Conservation (phyloP, 345 rosid genomes). For the Populus davidiana region DNA sequence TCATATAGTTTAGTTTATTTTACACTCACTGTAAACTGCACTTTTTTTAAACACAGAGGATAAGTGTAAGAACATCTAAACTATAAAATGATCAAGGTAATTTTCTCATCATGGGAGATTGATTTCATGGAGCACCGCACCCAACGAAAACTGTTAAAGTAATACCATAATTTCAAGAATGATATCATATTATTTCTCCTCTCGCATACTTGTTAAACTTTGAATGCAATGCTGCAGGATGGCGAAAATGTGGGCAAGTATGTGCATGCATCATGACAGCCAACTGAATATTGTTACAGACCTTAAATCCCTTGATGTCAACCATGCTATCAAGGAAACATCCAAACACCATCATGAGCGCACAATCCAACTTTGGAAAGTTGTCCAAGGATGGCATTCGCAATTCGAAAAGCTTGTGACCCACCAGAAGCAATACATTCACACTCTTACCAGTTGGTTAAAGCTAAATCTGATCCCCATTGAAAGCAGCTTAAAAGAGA, state of each 20-base stretch:
- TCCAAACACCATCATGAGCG: conserved; percentile 69
- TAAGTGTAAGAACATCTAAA: too few relatives aligned
- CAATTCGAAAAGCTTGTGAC: conserved; percentile 68
- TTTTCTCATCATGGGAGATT: background rate
- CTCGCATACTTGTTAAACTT: background rate
- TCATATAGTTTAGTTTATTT: too few relatives aligned
- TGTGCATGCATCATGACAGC: conserved; percentile 62
- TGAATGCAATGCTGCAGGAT: conserved; percentile 45
- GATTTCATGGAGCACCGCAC: background rate
- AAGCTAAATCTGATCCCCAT: conserved; percentile 35
- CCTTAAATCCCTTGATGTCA: conserved; percentile 60
- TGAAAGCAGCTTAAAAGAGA: conserved; percentile 37
- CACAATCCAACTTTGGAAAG: conserved; percentile 58
- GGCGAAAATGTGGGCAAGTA: conserved; percentile 84
- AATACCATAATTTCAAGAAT: background rate
- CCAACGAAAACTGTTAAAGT: background rate
- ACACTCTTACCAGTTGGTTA: conserved; percentile 35
- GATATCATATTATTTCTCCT: background rate
- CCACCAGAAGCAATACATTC: conserved; percentile 76
- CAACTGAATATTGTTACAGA: conserved; percentile 63
- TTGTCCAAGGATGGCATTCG: conserved; percentile 65
- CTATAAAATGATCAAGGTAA: too few relatives aligned
- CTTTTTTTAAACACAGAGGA: too few relatives aligned
- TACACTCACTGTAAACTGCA: too few relatives aligned
- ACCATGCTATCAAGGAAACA: conserved; percentile 63